Evolutionary conservation across 371 early-diverging fungal genomes (phyloP), one percentile per base, ranked within the genome.

Genomic region (Mucor piriformis): DNA sequence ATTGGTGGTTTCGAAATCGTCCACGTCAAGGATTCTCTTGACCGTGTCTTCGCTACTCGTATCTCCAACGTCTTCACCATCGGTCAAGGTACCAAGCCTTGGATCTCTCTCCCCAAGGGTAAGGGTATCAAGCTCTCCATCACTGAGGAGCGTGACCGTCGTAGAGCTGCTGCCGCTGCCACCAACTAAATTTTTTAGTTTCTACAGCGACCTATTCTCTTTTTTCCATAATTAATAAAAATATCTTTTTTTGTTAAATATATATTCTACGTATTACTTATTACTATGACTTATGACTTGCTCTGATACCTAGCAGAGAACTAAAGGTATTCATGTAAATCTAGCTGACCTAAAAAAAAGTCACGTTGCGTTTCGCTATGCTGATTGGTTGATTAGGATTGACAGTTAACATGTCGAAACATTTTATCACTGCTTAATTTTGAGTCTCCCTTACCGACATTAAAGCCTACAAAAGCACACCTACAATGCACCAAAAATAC

Each of bases 1-100:
- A 81, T 89, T 71, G 98, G 99, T 74, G 98, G 98, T 82, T 96
- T 98, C 85, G 96, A 93, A 69, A 93, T 95, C 61, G 89, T 95
- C 63, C 92, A 94, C 85, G 76, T 97, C 73, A 94, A 94, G 87
- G 99, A 98, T 73, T 79, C 91, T 58, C 76, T 85, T 53, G 95
- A 90, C 72, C 91, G 91, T 70, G 69, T 82, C 66, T 98, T 97
- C 79, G 92, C 95, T 63, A 95, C 95, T 70, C 90, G 94, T 74
- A 79, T 89, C 77, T 76, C 88, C 69, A 96, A 95, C 91, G 92
- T 95, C 52, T 95, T 97, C 74, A 88, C 93, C 67, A 92, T 98
- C 78, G 99, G 99, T 61, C 70, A 72, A 64, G 74, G 74, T 57
- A 65, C 76, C 83, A 85, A 86, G 83, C 79, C 89, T 55, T 82